phyloP scores from a whole-genome alignment of 257 asterid genomes.

The Solanum infundibuliforme region DNA sequence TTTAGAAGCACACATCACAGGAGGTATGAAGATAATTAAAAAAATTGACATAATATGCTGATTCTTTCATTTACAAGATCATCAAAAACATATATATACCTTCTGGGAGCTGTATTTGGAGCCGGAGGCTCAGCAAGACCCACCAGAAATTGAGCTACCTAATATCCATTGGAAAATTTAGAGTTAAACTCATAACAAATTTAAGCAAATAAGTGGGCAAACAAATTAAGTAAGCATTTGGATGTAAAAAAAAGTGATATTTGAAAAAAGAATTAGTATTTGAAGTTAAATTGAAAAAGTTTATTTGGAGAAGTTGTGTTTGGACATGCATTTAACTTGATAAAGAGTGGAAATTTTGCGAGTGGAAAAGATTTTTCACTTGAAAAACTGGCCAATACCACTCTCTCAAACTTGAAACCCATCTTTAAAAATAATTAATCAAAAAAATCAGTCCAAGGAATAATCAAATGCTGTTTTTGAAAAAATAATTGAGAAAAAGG shows the following conservation, averaged over 20 bases:
- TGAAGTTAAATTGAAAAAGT: background rate
- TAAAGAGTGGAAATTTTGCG: background rate
- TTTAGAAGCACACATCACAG: background rate
- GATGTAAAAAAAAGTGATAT: background rate
- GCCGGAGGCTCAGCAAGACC: conserved; percentile 85
- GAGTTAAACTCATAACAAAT: background rate
- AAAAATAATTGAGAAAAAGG: background rate
- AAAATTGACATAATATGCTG: background rate
- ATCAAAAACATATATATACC: conserved; percentile 25
- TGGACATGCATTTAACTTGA: background rate
- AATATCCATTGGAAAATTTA: conserved; percentile 1
- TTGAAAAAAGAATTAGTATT: background rate
- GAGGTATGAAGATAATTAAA: background rate
- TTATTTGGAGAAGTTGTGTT: background rate
- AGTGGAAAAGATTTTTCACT: background rate
- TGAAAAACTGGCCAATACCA: background rate
- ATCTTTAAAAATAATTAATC: background rate
- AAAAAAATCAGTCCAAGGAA: background rate
- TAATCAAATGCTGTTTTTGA: background rate
- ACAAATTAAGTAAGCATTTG: background rate
- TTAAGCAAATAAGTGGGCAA: conserved; percentile 5
- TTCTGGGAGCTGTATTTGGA: conserved; percentile 62
- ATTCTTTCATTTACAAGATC: background rate
- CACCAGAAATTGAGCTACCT: conserved; percentile 91
- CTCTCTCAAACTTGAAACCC: background rate